Conservation (phyloP, 208 protist genomes). For the Strigomonas culicis region DNA sequence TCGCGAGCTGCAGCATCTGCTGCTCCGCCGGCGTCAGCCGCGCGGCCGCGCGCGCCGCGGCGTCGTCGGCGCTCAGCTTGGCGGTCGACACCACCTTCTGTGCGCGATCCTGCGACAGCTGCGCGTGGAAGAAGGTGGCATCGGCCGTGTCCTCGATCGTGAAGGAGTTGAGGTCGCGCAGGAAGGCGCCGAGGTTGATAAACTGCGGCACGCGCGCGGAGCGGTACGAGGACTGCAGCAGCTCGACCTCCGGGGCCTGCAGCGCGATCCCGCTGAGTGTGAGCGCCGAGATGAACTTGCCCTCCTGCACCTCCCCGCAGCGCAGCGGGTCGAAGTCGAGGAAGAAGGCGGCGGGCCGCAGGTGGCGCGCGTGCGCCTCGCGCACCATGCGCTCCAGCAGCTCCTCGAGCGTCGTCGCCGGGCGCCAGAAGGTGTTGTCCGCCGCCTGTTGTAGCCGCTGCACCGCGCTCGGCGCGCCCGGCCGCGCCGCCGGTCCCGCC, state of each 20-base stretch:
- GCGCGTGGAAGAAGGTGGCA: neutral
- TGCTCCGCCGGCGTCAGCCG: conserved; percentile 13
- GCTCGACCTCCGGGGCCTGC: conserved; percentile 31
- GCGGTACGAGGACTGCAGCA: conserved; percentile 44
- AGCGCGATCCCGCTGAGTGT: conserved; percentile 58
- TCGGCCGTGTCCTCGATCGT: conserved; percentile 1
- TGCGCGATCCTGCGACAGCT: neutral
- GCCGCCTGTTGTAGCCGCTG: neutral
- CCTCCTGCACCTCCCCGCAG: conserved; percentile 42
- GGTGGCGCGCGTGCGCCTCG: conserved; percentile 50
- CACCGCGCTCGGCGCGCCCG: neutral
- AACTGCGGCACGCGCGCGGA: conserved; percentile 18
- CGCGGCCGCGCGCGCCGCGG: neutral
- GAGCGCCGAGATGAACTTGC: conserved; percentile 64
- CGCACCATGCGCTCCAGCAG: conserved; percentile 49
- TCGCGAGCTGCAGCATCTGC: conserved; percentile 21
- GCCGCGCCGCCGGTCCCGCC: neutral
- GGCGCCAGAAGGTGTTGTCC: conserved; percentile 15
- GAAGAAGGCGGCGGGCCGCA: conserved; percentile 70
- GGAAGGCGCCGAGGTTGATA: conserved; percentile 41
- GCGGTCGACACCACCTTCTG: neutral
- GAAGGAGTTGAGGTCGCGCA: conserved; percentile 31
- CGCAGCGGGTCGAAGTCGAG: conserved; percentile 81
- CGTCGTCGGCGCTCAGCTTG: neutral
- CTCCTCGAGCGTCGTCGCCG: conserved; percentile 25